Evolutionary conservation across 345 rosid species (phyloP).

Genomic region (Linum trigynum): DNA sequence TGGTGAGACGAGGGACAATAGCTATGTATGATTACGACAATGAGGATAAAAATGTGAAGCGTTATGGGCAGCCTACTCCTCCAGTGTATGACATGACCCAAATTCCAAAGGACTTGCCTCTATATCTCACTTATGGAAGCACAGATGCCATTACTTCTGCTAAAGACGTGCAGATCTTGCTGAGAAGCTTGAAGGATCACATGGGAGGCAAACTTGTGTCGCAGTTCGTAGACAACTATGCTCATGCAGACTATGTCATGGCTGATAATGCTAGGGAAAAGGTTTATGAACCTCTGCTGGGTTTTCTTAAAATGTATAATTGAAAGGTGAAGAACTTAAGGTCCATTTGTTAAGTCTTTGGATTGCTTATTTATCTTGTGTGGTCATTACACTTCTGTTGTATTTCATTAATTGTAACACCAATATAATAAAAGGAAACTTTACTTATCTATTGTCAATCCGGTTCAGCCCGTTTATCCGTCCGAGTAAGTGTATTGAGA

Average conservation of each 20-base stretch:
- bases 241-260: constrained; percentile 42
- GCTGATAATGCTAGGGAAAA: constrained; percentile 29
- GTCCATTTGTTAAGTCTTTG: too few species aligned
- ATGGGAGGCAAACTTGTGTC: constrained; percentile 29
- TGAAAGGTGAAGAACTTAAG: too few species aligned
- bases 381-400: too few species aligned
- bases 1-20: constrained; percentile 36
- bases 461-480: too few species aligned
- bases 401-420: too few species aligned
- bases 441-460: too few species aligned
- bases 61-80: constrained; percentile 43
- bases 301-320: constrained; percentile 21
- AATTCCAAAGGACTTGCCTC: constrained; percentile 39
- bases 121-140: constrained; percentile 41
- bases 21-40: constrained; percentile 40
- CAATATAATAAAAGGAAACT: too few species aligned
- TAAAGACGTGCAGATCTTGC: constrained; percentile 30
- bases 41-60: constrained; percentile 31
- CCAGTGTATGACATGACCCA: constrained; percentile 34
- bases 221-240: constrained; percentile 25
- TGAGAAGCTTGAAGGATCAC: constrained; percentile 31
- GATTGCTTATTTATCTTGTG: too few species aligned
- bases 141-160: constrained; percentile 34
- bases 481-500: too few species aligned
- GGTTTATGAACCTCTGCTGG: constrained; percentile 34